These are phyloP conservation scores for Corynascus novoguineensis DNA, from an alignment of 495 filamentous ascomycete species.

Conservation along the genomic window DNA sequence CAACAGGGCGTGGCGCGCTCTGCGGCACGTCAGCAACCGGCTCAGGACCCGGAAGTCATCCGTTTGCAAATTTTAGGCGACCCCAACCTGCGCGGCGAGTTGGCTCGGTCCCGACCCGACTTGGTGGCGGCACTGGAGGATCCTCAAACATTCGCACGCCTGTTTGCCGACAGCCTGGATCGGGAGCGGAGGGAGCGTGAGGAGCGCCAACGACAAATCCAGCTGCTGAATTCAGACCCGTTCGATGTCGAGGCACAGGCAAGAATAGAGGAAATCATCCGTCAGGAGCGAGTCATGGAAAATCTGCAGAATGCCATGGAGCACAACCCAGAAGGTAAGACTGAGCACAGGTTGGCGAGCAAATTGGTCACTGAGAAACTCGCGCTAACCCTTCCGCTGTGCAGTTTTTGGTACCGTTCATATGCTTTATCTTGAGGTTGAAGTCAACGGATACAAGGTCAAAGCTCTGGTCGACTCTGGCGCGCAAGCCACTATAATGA, in stretches of 20 bases:
- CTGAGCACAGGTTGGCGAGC: conserved; percentile 16
- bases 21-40: conserved; percentile 21
- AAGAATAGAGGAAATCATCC: conserved; percentile 95
- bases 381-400: not conserved
- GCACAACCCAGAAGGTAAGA: conserved; percentile 85
- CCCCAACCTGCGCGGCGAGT: conserved; percentile 61
- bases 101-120: conserved; percentile 64
- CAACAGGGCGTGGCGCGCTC: conserved; percentile 6
- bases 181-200: conserved; percentile 63
- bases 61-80: conserved; percentile 76
- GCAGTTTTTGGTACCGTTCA: conserved; percentile 86
- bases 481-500: conserved; percentile 98
- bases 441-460: conserved; percentile 85
- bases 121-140: conserved; percentile 75
- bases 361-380: not conserved
- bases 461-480: conserved; percentile 98
- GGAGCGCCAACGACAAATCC: conserved; percentile 73
- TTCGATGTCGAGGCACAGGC: conserved; percentile 85
- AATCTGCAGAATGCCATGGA: conserved; percentile 95
- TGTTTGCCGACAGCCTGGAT: conserved; percentile 58
- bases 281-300: conserved; percentile 86
- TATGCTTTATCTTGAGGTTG: conserved; percentile 93
- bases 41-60: conserved; percentile 71
- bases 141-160: conserved; percentile 64
- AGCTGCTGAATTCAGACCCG: conserved; percentile 75